Conservation (phyloP, 2,329 filamentous ascomycete species). For the Verticillium albo-atrum region DNA sequence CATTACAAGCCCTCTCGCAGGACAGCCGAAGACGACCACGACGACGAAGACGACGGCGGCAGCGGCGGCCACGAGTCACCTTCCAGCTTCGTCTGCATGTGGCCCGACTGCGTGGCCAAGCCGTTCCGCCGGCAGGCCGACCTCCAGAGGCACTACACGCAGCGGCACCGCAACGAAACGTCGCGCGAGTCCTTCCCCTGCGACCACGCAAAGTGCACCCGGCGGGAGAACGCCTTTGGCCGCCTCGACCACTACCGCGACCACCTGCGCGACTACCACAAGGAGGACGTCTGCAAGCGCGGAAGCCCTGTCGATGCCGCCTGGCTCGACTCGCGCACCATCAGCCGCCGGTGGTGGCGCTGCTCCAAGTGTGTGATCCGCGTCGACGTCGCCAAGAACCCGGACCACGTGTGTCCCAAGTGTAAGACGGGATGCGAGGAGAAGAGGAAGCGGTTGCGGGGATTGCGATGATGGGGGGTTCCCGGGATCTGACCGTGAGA, state of each 20-base stretch:
- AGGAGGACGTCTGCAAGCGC: slow-evolving; percentile 48
- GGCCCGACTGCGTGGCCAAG: slow-evolving; percentile 35
- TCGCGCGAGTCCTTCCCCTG: slow-evolving; percentile 41
- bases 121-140: slow-evolving; percentile 50
- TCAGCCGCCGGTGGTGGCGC: slow-evolving; percentile 45
- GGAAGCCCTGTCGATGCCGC: slow-evolving; percentile 27
- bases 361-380: slow-evolving; percentile 48
- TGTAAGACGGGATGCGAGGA: slow-evolving; percentile 44
- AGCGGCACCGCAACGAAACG: slow-evolving; percentile 38
- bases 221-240: slow-evolving; percentile 41
- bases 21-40: not conserved
- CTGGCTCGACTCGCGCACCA: slow-evolving; percentile 34
- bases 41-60: no score
- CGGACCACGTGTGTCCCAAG: slow-evolving; percentile 31
- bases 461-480: not conserved
- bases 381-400: slow-evolving; percentile 30
- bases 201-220: slow-evolving; percentile 46
- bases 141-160: slow-evolving; percentile 47
- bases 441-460: slow-evolving; percentile 26
- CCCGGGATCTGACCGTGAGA: no score
- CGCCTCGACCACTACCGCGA: slow-evolving; percentile 54
- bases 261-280: slow-evolving; percentile 51
- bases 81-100: slow-evolving; percentile 23
- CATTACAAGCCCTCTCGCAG: not conserved
- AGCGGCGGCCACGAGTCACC: not conserved